These are phyloP conservation scores for Microdochium trichocladiopsis DNA, from an alignment of 2,329 filamentous ascomycete species.

Conservation along the genomic window DNA sequence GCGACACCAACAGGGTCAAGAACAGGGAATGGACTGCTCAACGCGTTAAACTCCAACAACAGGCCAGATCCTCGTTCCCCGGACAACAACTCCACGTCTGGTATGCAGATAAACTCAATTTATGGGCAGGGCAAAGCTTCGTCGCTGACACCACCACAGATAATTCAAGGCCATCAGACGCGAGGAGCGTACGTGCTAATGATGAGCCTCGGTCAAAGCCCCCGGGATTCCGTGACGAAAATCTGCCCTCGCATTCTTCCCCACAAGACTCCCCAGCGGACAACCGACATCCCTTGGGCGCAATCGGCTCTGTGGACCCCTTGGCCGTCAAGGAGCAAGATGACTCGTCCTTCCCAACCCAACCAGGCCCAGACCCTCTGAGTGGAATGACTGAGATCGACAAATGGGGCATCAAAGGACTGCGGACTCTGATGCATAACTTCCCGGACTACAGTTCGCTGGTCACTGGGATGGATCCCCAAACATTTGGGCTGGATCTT, in stretches of 20 bases:
- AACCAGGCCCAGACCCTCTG: conserved; percentile 48
- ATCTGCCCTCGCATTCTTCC: conserved; percentile 22
- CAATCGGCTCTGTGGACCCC: conserved; percentile 36
- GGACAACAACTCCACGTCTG: conserved; percentile 29
- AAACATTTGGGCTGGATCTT: conserved; percentile 49
- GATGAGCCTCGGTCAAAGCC: conserved; percentile 40
- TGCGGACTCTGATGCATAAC: conserved; percentile 56
- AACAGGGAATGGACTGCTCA: conserved; percentile 53
- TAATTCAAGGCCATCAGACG: conserved; percentile 34
- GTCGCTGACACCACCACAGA: conserved; percentile 19
- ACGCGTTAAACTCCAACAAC: conserved; percentile 55
- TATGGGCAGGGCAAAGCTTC: no score
- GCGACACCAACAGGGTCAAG: conserved; percentile 34
- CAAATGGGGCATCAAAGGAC: conserved; percentile 58
- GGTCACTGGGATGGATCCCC: conserved; percentile 52
- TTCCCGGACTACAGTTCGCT: conserved; percentile 56
- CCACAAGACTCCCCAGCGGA: conserved; percentile 27
- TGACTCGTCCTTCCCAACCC: conserved; percentile 28
- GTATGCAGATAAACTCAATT: conserved; percentile 13
- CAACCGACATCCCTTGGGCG: conserved; percentile 33
- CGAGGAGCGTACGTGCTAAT: conserved; percentile 28
- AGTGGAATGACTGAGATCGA: conserved; percentile 55
- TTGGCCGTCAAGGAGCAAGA: conserved; percentile 32
- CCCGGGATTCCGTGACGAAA: conserved; percentile 35
- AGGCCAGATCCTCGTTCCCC: conserved; percentile 42